These are phyloP conservation scores for Boletus rufocinnamomeus DNA, from an alignment of 768 basidiomycete species.

Conservation along the genomic window DNA sequence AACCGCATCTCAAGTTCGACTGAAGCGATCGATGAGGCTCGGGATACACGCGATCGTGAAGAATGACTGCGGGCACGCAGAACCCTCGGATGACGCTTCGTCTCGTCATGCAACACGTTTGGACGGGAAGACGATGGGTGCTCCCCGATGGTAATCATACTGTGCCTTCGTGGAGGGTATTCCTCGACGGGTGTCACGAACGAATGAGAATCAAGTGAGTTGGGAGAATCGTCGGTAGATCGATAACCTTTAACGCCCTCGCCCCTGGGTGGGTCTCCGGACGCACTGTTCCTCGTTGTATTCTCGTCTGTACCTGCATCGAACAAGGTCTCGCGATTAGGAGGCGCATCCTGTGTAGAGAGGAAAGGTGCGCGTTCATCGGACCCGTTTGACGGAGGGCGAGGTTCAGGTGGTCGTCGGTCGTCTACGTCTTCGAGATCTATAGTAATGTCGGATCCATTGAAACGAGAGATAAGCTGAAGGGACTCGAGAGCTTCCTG, in stretches of 20 bases:
- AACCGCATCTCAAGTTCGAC: constrained; percentile 43
- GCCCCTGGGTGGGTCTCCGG: constrained; percentile 17
- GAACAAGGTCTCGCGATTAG: neutral
- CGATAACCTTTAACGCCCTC: constrained; percentile 30
- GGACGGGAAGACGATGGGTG: constrained; percentile 20
- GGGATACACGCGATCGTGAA: constrained; percentile 16
- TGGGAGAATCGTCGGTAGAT: constrained; percentile 34
- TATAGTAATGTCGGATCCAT: constrained; percentile 70
- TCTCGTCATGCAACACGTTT: constrained; percentile 13
- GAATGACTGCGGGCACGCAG: constrained; percentile 3
- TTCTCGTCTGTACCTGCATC: constrained; percentile 17
- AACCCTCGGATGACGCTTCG: constrained; percentile 15
- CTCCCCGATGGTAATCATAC: constrained; percentile 34
- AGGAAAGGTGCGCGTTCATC: constrained; percentile 35
- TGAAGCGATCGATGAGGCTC: constrained; percentile 42
- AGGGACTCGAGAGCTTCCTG: constrained; percentile 84
- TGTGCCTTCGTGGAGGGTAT: constrained; percentile 26
- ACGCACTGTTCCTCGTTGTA: neutral
- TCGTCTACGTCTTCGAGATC: constrained; percentile 72
- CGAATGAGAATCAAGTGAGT: constrained; percentile 28
- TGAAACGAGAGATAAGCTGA: constrained; percentile 82
- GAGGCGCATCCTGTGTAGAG: constrained; percentile 18
- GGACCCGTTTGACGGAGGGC: constrained; percentile 17
- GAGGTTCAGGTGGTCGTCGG: constrained; percentile 28
- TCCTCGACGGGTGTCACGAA: constrained; percentile 30